Evolutionary conservation across 2,329 filamentous ascomycete species (phyloP).

Genomic region (Fusarium fracticaudum): DNA sequence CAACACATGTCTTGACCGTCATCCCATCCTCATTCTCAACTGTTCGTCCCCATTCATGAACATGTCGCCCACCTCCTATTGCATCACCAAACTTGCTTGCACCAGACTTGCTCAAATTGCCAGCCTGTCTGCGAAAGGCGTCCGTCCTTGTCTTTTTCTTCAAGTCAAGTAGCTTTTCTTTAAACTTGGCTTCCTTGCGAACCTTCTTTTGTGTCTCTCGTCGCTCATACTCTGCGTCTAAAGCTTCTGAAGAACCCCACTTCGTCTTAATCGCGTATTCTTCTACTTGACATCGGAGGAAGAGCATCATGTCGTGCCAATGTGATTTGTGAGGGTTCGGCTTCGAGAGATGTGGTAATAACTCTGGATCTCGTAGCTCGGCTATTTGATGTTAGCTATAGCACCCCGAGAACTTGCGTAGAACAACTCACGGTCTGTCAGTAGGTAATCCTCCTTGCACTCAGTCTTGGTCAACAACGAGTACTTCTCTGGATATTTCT

Average conservation of each 20-base stretch:
- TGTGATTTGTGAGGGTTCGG: conserved; percentile 96
- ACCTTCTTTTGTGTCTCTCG: conserved; percentile 83
- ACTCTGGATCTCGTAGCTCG: conserved; percentile 86
- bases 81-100: conserved; percentile 78
- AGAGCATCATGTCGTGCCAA: conserved; percentile 99
- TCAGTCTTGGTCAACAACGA: conserved; percentile 96
- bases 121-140: conserved; percentile 79
- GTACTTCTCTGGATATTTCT: conserved; percentile 90
- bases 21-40: conserved; percentile 77
- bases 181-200: conserved; percentile 91
- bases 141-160: conserved; percentile 95
- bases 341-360: conserved; percentile 86
- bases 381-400: conserved; percentile 58
- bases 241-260: conserved; percentile 86
- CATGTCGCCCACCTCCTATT: conserved; percentile 77
- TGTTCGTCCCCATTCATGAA: conserved; percentile 84
- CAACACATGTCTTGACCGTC: conserved; percentile 81
- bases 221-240: conserved; percentile 89
- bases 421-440: conserved; percentile 80
- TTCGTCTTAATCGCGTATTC: conserved; percentile 90
- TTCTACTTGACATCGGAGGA: conserved; percentile 91
- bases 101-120: conserved; percentile 62
- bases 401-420: not conserved
- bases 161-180: conserved; percentile 84
- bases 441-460: conserved; percentile 90